phyloP scores from a whole-genome alignment of 768 basidiomycete genomes.

The Suillus placidus region DNA sequence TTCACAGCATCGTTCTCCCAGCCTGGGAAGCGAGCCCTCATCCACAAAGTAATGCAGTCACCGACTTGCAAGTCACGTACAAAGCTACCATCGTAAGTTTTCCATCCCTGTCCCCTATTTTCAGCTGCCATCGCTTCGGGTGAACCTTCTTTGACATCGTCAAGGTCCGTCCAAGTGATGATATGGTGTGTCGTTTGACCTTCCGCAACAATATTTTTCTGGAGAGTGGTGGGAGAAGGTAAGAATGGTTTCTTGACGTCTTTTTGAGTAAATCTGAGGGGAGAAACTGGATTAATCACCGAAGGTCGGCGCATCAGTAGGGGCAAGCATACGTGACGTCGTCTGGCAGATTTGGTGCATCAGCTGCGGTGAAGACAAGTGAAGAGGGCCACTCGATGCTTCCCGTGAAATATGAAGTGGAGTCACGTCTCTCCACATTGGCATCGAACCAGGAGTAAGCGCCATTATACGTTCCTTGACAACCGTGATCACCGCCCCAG shows the following conservation, averaged over 20 bases:
- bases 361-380: neutral
- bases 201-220: conserved; percentile 6
- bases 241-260: neutral
- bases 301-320: neutral
- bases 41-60: conserved; percentile 16
- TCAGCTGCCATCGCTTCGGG: conserved; percentile 6
- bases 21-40: conserved; percentile 9
- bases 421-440: conserved; percentile 1
- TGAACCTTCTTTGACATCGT: conserved; percentile 5
- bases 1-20: neutral
- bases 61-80: conserved; percentile 6
- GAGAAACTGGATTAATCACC: neutral
- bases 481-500: neutral
- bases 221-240: conserved; percentile 1
- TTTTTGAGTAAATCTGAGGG: neutral
- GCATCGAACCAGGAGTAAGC: conserved; percentile 9
- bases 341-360: neutral
- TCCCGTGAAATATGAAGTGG: neutral
- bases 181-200: neutral
- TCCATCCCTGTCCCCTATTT: conserved; percentile 9
- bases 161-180: conserved; percentile 10
- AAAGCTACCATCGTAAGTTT: conserved; percentile 10
- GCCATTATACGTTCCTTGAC: conserved; percentile 1
- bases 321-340: neutral
- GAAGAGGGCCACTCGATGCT: conserved; percentile 2